Evolutionary conservation across 2,329 filamentous ascomycete species (phyloP), one percentile per base, ranked within the genome.

Genomic region (Stagonosporopsis chrysanthemi): DNA sequence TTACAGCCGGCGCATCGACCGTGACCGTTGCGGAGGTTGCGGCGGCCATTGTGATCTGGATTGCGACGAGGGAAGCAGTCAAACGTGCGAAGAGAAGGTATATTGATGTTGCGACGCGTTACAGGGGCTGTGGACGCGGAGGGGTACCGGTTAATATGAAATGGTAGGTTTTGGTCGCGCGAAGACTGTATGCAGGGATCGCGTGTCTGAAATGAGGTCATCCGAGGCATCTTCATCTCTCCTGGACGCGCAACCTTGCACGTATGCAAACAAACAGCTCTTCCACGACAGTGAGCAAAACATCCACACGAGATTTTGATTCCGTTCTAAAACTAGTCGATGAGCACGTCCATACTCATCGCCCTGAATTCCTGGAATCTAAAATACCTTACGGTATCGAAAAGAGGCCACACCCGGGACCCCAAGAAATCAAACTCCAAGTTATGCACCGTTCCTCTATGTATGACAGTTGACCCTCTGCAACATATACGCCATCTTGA

Each of bases 51-150:
- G 43, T 36, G 40, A 39, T 38, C 12, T 24, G 35, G 24, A 22
- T 19, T 22, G 31, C 8, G 28, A 23, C 23, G n/a, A n/a, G 38
- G 11, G n/a, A 4, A 15, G 26, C n/a, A 28, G 15, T 35, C 15
- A 6, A n/a, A 22, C 29, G 35, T 43, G 17, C 17, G 23, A 46
- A 36, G 23, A 39, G 33, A 44, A 3, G 24, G 38, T 23, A 22
- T 41, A 44, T 36, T 24, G 35, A 29, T 51, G 44, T 46, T 60
- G 45, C 44, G 49, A 63, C 58, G 58, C 60, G 52, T 33, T 40
- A 56, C 63, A 61, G 52, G 54, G 52, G 59, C 26, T 31, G 50
- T 35, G 39, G 52, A 51, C 61, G 62, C 60, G 63, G 64, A 63
- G 58, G 60, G 61, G 58, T 51, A 28, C 45, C 47, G 41, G 52